phyloP scores from a whole-genome alignment of 2,329 filamentous ascomycete species.

The Colletotrichum spinosum region DNA sequence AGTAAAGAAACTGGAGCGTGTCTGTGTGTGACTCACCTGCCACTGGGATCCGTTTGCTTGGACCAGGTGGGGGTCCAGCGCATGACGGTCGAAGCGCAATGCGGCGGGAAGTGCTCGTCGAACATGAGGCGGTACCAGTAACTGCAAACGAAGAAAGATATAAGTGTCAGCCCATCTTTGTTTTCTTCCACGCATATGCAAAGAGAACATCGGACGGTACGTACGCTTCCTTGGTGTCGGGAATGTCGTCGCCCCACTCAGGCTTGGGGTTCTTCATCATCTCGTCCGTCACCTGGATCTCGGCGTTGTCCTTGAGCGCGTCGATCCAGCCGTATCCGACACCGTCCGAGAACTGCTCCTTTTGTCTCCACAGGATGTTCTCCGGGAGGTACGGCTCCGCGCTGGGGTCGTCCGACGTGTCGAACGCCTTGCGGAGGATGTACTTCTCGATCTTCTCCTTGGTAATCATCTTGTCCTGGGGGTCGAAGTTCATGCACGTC shows the following conservation, averaged over 20 bases:
- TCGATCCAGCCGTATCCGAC: constrained; percentile 99
- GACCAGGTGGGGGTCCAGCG: constrained; percentile 98
- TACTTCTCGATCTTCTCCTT: constrained; percentile 94
- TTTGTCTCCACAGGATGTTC: constrained; percentile 96
- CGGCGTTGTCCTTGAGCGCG: constrained; percentile 93
- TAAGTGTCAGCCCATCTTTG: constrained; percentile 41
- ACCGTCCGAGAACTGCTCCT: constrained; percentile 99
- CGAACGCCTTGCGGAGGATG: constrained; percentile 97
- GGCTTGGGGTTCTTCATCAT: constrained; percentile 99
- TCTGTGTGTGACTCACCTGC: constrained; percentile 70
- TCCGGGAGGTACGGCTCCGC: constrained; percentile 91
- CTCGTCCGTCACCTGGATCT: constrained; percentile 91
- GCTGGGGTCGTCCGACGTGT: constrained; percentile 87
- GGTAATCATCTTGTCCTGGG: constrained; percentile 94
- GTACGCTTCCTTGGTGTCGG: constrained; percentile 95
- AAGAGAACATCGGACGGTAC: constrained; percentile 10
- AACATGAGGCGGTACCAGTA: constrained; percentile 99
- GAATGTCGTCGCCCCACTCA: constrained; percentile 93
- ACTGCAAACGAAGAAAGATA: constrained; percentile 49
- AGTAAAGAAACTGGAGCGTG: not conserved
- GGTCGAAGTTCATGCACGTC: constrained; percentile 92
- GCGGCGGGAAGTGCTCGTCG: constrained; percentile 95
- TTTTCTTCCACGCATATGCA: constrained; percentile 6
- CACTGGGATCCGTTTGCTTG: constrained; percentile 94
- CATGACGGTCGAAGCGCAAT: constrained; percentile 93